Evolutionary conservation across 768 basidiomycete genomes (phyloP).

Genomic region (Chlorophyllum brunneum): DNA sequence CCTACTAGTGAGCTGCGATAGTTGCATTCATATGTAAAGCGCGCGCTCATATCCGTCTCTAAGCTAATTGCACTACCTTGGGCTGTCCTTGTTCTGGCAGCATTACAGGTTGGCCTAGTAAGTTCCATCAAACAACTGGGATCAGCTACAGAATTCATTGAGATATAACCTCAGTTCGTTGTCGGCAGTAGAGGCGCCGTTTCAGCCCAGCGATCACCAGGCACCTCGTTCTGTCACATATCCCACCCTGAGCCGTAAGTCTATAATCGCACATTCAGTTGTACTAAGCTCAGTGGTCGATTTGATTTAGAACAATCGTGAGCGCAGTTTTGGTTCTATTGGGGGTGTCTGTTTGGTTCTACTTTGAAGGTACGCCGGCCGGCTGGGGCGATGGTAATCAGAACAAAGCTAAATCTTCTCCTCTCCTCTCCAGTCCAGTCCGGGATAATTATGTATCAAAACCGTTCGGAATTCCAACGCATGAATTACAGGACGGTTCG

Average conservation of each 20-base stretch:
- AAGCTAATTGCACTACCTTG: constrained; percentile 9
- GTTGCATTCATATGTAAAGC: background rate
- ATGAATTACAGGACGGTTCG: background rate
- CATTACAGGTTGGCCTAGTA: constrained; percentile 6
- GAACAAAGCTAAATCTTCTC: background rate
- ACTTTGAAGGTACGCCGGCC: constrained; percentile 1
- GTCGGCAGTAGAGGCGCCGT: background rate
- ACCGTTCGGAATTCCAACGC: constrained; percentile 2
- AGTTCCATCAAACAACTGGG: background rate
- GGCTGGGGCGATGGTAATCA: no score
- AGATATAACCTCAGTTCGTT: background rate
- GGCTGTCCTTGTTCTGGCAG: background rate
- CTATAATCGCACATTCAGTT: background rate
- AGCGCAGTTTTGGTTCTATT: constrained; percentile 4
- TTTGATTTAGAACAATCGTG: constrained; percentile 1
- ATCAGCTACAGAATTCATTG: background rate
- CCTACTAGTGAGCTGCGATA: background rate
- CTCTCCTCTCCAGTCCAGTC: background rate
- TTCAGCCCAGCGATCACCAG: background rate
- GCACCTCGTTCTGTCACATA: constrained; percentile 2
- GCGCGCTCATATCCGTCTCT: background rate
- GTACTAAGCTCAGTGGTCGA: background rate
- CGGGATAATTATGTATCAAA: constrained; percentile 7
- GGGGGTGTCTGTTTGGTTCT: background rate
- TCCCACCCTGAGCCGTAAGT: constrained; percentile 5